Base-by-base conservation (phyloP, 768 basidiomycete species). In the Russula olivacea region DNA sequence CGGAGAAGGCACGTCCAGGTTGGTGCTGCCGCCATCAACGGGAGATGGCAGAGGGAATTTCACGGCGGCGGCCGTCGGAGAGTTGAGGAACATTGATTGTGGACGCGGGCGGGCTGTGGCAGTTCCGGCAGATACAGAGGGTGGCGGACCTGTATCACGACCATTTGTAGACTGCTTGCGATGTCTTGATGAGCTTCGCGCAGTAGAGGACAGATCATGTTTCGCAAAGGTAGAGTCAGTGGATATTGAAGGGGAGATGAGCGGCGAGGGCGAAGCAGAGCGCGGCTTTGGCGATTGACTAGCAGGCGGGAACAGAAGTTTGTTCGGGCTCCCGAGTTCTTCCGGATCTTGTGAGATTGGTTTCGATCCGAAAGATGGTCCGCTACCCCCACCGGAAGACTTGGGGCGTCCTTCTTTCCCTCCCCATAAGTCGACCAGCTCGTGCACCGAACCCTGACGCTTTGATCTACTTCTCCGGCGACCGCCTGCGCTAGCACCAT, bases 371-470 rank as follows among this genome's bases (percentile, higher is more conserved):
- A 43, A 40, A 10, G 53, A 41, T 9, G 48, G 38, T 11, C 55
- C 19, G 8, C 51, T 36, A 2, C 11, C 55, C 10, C 7, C 60
- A 12, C 52, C 55, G 12, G 45, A 41, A 10, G 64, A 48, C 38
- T 58, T 58, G 30, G 52, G 4, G 4, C 41, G 55, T 25, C 32
- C 64, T 32, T 61, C 64, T 65, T 77, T 80, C 66, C 87, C 88
- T 47, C 88, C 88, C 79, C 87, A 91, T 32, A 92, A 72, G 71
- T 88, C 87, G 32, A 92, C 88, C 59, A 92, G 71, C 69, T 93
- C 87, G 69, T 93, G 89, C 25, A 92, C 89, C 14, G 91, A 92
- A 69, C 84, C 87, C 76, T 92, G 89, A 66, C 90, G 76, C 68
- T 83, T 84, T 48, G 75, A 72, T 68, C 73, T 79, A 47, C 74